Conservation (phyloP, 352 stramenopile species). For the Phytophthora rubi region DNA sequence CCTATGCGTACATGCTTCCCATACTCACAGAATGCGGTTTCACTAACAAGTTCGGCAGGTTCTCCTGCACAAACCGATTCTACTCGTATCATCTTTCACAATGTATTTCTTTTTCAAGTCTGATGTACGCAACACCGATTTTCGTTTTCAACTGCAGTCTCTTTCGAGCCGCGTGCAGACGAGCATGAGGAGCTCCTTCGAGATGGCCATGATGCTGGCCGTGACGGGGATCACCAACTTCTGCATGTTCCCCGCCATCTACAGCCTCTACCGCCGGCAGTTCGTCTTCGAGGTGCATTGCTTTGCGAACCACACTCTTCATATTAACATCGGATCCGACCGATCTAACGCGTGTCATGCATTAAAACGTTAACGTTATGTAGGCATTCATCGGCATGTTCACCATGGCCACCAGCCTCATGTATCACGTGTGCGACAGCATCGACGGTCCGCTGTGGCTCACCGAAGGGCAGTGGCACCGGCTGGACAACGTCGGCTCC, state of each 20-base stretch:
- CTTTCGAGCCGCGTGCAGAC: slow-evolving; percentile 1
- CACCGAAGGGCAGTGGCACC: slow-evolving; percentile 83
- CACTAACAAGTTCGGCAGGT: slow-evolving; percentile 6
- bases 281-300: slow-evolving; percentile 75
- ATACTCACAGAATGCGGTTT: slow-evolving; percentile 26
- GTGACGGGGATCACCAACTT: slow-evolving; percentile 82
- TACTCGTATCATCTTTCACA: background rate
- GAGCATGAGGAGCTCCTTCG: slow-evolving; percentile 67
- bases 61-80: slow-evolving; percentile 1
- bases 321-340: background rate
- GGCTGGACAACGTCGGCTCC: slow-evolving; percentile 83
- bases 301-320: background rate
- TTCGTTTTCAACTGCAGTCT: background rate
- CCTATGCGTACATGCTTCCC: background rate
- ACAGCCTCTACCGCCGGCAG: slow-evolving; percentile 58
- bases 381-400: slow-evolving; percentile 81
- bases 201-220: slow-evolving; percentile 71
- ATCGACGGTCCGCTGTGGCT: slow-evolving; percentile 80
- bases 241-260: slow-evolving; percentile 78
- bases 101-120: background rate
- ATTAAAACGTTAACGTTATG: background rate
- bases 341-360: slow-evolving; percentile 9
- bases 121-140: background rate
- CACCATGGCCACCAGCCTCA: slow-evolving; percentile 81
- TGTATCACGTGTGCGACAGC: slow-evolving; percentile 83